Conservation (phyloP, 345 rosid genomes). For the Dipteronia dyeriana region DNA sequence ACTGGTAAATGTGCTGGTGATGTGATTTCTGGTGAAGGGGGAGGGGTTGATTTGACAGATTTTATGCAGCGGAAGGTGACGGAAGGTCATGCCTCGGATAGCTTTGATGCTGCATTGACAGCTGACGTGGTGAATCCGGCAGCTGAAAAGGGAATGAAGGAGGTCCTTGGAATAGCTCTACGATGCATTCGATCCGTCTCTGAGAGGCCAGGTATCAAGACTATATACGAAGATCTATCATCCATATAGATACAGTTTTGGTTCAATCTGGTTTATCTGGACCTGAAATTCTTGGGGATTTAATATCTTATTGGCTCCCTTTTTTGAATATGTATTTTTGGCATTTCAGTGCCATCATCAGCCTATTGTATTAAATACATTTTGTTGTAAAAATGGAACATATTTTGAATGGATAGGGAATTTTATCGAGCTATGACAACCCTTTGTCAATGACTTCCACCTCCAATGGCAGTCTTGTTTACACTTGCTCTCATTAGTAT, state of each 20-base stretch:
- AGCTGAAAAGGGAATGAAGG: slow-evolving; percentile 86
- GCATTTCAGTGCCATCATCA: slow-evolving; percentile 14
- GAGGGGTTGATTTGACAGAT: slow-evolving; percentile 78
- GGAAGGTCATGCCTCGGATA: slow-evolving; percentile 69
- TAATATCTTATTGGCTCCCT: slow-evolving; percentile 40
- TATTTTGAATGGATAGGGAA: slow-evolving; percentile 21
- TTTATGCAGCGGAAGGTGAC: slow-evolving; percentile 73
- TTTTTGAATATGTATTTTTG: slow-evolving; percentile 10
- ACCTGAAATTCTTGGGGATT: slow-evolving; percentile 29
- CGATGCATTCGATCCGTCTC: slow-evolving; percentile 78
- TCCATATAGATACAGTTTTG: slow-evolving; percentile 61
- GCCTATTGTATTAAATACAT: slow-evolving; percentile 14
- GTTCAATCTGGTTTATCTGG: slow-evolving; percentile 15
- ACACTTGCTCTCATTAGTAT: no score
- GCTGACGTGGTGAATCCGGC: slow-evolving; percentile 55
- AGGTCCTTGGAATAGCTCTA: slow-evolving; percentile 85
- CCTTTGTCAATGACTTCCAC: not conserved
- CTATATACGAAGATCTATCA: slow-evolving; percentile 95
- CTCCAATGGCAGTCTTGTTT: no score
- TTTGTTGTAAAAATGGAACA: slow-evolving; percentile 28
- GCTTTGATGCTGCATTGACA: slow-evolving; percentile 65
- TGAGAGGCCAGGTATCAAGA: slow-evolving; percentile 95
- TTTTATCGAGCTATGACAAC: slow-evolving; percentile 1
- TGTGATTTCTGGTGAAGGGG: slow-evolving; percentile 77
- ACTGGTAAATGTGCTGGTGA: slow-evolving; percentile 96